Conservation (phyloP, 306 rosid species). For the Vigna reflexopilosa region DNA sequence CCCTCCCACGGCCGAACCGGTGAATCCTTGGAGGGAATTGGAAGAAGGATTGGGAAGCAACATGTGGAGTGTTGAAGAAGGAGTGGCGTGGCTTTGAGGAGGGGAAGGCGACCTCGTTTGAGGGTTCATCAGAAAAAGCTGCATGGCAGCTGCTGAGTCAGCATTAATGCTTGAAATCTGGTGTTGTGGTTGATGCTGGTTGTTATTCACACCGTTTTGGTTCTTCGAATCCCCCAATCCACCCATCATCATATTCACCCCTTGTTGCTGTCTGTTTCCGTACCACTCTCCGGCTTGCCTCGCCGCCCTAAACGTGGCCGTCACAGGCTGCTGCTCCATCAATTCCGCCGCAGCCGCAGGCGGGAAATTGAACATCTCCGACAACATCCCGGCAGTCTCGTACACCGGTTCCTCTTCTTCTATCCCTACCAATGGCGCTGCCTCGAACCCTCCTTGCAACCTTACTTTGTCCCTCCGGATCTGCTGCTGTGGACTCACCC, state of each 20-base stretch:
- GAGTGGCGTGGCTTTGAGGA: constrained; percentile 37
- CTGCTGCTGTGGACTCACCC: constrained; percentile 59
- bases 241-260: constrained; percentile 35
- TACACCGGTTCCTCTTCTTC: constrained; percentile 73
- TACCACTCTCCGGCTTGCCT: constrained; percentile 69
- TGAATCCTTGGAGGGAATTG: constrained; percentile 56
- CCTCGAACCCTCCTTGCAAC: constrained; percentile 63
- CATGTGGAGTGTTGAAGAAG: constrained; percentile 79
- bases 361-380: constrained; percentile 90
- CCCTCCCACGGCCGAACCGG: constrained; percentile 42
- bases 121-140: constrained; percentile 90
- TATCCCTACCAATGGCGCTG: constrained; percentile 64
- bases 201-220: constrained; percentile 27
- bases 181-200: constrained; percentile 42
- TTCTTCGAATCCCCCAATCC: constrained; percentile 55
- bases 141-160: constrained; percentile 98
- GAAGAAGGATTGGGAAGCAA: constrained; percentile 71
- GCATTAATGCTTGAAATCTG: constrained; percentile 78
- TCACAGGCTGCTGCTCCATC: constrained; percentile 60
- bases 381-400: constrained; percentile 82
- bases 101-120: constrained; percentile 76
- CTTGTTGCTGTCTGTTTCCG: constrained; percentile 52
- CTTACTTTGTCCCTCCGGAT: constrained; percentile 82
- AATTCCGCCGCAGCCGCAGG: constrained; percentile 47
- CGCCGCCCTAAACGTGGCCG: constrained; percentile 50